Evolutionary conservation across 345 rosid genomes (phyloP), one percentile per base, ranked within the genome.

Genomic region (Hibiscus mutabilis): DNA sequence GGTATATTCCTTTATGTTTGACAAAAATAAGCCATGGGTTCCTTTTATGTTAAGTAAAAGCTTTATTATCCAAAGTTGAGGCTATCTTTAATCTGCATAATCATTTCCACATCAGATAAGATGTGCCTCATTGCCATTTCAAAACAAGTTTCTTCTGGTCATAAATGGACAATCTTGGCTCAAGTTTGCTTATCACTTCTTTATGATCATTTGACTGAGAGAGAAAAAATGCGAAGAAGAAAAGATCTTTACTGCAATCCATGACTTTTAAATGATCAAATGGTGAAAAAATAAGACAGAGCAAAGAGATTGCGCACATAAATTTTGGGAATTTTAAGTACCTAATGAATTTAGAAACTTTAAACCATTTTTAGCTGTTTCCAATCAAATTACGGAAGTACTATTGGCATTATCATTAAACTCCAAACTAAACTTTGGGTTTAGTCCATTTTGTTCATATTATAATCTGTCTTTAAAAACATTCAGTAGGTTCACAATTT

Each of bases 41-140:
- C 64, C 75, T 53, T 73, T 52, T 13, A 15, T 27, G 35, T 40
- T 42, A 63, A 70, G 78, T 14, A 40, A 53, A 11, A 51, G 64
- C 52, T 44, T 29, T 5, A 31, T 10, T 22, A 5, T 51, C 62
- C 58, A 35, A 6, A 40, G 60, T n/a, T 53, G 68, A 19, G 33
- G 35, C 35, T 27, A 27, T 56, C 11, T 60, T 59, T 47, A 15
- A 49, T 66, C 11, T 46, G 66, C 66, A 22, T 66, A 60, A 0
- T 68, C 76, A 60, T 51, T 33, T 19, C 74, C 73, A 68, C 76
- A 51, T 77, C 73, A 77, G 69, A 42, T 42, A 42, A 42, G 40
- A 13, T 42, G 3, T 42, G 14, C 9, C 19, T 37, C 53, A 16
- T 47, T 33, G 9, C 67, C 47, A 47, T 57, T 56, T 46, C 24